Base-by-base conservation (phyloP, 352 stramenopile species). In the Pythium phragmiticola region DNA sequence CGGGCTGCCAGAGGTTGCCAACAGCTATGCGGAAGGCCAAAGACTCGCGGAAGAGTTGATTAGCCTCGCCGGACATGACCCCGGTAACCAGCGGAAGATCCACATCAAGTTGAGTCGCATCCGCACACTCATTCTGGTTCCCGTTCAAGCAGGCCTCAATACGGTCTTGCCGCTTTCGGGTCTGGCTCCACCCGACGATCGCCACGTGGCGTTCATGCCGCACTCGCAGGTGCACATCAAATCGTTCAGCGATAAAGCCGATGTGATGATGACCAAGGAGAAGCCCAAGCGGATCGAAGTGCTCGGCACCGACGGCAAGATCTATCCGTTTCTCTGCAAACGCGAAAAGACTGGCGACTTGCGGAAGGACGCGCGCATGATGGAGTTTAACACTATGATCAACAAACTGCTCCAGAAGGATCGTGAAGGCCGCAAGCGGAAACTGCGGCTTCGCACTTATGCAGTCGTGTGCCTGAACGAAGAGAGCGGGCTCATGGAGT, bases 331-430 rank as follows among this genome's bases (percentile, higher is more conserved):
- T 69, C 64, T 98, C 46, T 98, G 92, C 73, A 98, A 98, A 62
- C 88, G 97, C 49, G 98, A 99, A 73, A 98, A 96, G 65, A 98
- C 97, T 41, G 98, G 98, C 7, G 98, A 99, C 74, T 81, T 99
- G 52, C 87, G 98, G 42, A 99, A 99, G 81, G 98, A 99, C 80
- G 93, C 96, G 21, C 92, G 97, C 41, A 97, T 99, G 76, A 99
- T 99, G 94, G 98, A 99, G 75, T 98, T 99, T 57, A 99, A 98
- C 68, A 98, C 90, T 57, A 98, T 99, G 66, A 98, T 99, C 50
- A 99, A 99, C 82, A 95, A 98, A 56, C 78, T 99, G n/a, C 86
- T 99, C 57, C 78, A 95, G 41, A 88, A 87, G 60, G 86, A 98
- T 66, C 77, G 76, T 41, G 96, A 96, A 70, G 90, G 84, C 0